A percentile compares a stretch with the other conserved stretches of the same genome.
Conservation (phyloP, 352 stramenopile genomes). For the Elongisporangium anandrum region DNA sequence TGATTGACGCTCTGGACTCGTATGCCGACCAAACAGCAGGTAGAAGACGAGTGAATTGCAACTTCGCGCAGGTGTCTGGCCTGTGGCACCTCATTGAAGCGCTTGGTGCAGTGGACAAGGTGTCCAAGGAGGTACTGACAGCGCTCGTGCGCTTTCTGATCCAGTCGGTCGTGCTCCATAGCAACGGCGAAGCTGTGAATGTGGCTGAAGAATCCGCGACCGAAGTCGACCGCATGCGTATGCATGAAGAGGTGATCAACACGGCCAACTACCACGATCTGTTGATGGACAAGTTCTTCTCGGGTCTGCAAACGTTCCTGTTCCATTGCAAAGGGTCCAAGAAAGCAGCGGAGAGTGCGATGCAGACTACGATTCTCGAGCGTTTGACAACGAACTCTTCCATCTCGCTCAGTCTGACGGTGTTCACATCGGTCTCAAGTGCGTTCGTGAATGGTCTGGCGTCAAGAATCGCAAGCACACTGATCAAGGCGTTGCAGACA, state of each 20-base stretch:
- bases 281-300: slow-evolving; percentile 61
- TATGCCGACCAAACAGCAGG: neutral
- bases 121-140: too few species aligned
- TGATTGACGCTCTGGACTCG: slow-evolving; percentile 18
- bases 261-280: slow-evolving; percentile 35
- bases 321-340: slow-evolving; percentile 42
- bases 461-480: slow-evolving; percentile 11
- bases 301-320: slow-evolving; percentile 41
- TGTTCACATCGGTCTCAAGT: slow-evolving; percentile 31
- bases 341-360: slow-evolving; percentile 16
- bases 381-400: neutral
- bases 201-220: neutral
- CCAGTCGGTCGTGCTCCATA: slow-evolving; percentile 10
- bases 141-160: too few species aligned
- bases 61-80: slow-evolving; percentile 53
- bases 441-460: slow-evolving; percentile 45
- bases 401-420: slow-evolving; percentile 11
- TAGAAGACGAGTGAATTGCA: slow-evolving; percentile 34
- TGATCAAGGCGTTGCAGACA: slow-evolving; percentile 7
- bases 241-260: slow-evolving; percentile 2
- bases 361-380: slow-evolving; percentile 19
- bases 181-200: neutral
- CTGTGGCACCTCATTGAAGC: slow-evolving; percentile 51
- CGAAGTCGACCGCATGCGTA: neutral
- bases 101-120: slow-evolving; percentile 5